These are phyloP conservation scores for Trypanosoma caninum DNA, from an alignment of 208 protist genomes.

Conservation along the genomic window DNA sequence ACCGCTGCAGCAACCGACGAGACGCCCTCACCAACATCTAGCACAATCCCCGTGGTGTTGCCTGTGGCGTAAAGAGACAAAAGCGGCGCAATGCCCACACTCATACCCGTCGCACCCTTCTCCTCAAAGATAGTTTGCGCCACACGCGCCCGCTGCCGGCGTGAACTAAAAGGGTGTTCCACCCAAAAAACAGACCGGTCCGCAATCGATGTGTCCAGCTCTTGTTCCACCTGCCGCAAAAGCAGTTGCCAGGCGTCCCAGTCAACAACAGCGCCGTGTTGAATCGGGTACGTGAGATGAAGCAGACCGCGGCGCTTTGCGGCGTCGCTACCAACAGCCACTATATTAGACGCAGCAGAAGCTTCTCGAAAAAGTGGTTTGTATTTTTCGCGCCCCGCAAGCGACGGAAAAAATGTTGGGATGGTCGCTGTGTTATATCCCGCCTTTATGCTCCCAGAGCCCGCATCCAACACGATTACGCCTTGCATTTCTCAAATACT, in stretches of 20 bases:
- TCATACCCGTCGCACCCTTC: conserved; percentile 26
- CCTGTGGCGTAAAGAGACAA: conserved; percentile 63
- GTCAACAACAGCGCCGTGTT: conserved; percentile 53
- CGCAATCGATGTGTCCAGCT: not conserved
- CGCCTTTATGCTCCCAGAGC: conserved; percentile 40
- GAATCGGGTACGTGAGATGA: conserved; percentile 59
- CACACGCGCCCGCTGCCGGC: conserved; percentile 46
- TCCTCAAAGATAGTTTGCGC: conserved; percentile 56
- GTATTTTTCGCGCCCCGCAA: conserved; percentile 41
- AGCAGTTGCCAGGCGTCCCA: conserved; percentile 32
- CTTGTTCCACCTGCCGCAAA: conserved; percentile 23
- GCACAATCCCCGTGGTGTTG: conserved; percentile 48
- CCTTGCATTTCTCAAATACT: not conserved
- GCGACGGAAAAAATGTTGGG: conserved; percentile 28
- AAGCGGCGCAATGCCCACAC: conserved; percentile 47
- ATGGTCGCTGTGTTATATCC: conserved; percentile 26
- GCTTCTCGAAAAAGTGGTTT: conserved; percentile 21
- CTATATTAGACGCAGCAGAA: not conserved
- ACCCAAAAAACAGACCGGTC: conserved; percentile 23
- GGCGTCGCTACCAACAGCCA: conserved; percentile 26
- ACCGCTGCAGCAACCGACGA: conserved; percentile 50
- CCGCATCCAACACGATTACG: conserved; percentile 50
- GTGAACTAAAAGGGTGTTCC: conserved; percentile 58
- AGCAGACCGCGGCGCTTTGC: conserved; percentile 51
- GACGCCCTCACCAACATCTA: conserved; percentile 58